Evolutionary conservation across 1,139 yeast genomes (phyloP).

Genomic region (Yamadazyma oceani): DNA sequence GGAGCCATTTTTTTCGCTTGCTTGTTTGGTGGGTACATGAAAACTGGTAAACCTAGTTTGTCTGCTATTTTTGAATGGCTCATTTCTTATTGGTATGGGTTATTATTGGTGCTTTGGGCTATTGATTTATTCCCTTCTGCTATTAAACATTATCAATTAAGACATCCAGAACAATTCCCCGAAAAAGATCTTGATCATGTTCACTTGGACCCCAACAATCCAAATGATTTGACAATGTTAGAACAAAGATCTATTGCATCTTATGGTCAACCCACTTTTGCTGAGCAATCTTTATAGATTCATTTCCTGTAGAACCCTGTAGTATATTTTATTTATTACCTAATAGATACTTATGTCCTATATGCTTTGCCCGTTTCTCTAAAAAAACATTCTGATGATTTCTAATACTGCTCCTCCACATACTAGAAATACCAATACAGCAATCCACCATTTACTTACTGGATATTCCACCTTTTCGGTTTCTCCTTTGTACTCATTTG

Average conservation of each 20-base stretch:
- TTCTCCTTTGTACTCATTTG: constrained; percentile 52
- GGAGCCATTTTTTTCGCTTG: constrained; percentile 72
- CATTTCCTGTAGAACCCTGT: too few species aligned
- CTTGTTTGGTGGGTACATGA: constrained; percentile 57
- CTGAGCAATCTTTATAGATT: constrained; percentile 10
- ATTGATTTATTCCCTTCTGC: constrained; percentile 73
- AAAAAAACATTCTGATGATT: constrained; percentile 54
- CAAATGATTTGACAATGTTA: constrained; percentile 13
- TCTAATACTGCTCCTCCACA: constrained; percentile 85
- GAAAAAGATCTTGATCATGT: constrained; percentile 13
- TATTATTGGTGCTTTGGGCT: constrained; percentile 62
- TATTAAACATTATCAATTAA: constrained; percentile 27
- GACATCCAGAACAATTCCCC: constrained; percentile 23
- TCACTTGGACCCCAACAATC: constrained; percentile 16
- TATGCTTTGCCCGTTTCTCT: constrained; percentile 5
- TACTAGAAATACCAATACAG: constrained; percentile 63
- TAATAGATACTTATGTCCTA: not conserved
- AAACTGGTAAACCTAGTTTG: constrained; percentile 34
- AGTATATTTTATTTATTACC: constrained; percentile 1
- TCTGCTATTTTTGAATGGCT: constrained; percentile 80
- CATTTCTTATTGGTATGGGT: constrained; percentile 79
- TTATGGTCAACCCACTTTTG: constrained; percentile 19
- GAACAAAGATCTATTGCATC: constrained; percentile 18
- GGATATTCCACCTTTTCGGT: constrained; percentile 43
- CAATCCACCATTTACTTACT: constrained; percentile 59